A percentile compares a stretch with the other conserved stretches of the same genome.
Evolutionary conservation across 306 rosid genomes (phyloP).

Genomic region (Begonia loranthoides): DNA sequence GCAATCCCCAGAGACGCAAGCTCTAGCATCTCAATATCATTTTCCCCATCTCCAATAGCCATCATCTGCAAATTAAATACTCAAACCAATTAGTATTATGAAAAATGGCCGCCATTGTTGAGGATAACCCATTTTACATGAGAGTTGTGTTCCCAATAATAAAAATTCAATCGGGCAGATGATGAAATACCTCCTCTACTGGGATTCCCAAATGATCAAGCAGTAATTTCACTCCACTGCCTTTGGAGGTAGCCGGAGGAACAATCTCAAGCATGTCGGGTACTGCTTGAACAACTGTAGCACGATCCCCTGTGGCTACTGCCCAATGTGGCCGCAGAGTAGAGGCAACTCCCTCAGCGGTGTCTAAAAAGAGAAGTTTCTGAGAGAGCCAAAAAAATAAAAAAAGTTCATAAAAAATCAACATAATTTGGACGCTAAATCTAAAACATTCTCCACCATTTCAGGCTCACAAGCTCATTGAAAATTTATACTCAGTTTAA

Average conservation of each 20-base stretch:
- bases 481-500: no score
- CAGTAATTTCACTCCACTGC: constrained; percentile 61
- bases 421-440: no score
- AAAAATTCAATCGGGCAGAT: not conserved
- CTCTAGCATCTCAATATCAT: constrained; percentile 85
- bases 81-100: not conserved
- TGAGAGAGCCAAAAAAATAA: constrained; percentile 20
- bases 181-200: constrained; percentile 45
- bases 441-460: no score
- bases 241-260: constrained; percentile 77
- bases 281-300: constrained; percentile 72
- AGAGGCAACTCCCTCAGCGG: constrained; percentile 39
- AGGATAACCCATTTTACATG: not conserved
- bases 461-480: no score
- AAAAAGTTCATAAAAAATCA: no score
- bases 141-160: no score
- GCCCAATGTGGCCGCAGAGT: constrained; percentile 82
- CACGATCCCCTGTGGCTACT: constrained; percentile 49
- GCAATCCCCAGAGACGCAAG: constrained; percentile 83
- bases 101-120: no score
- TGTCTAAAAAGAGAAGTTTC: constrained; percentile 80
- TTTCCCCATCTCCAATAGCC: constrained; percentile 98
- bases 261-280: constrained; percentile 81
- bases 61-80: constrained; percentile 34
- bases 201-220: constrained; percentile 82